These are phyloP conservation scores for Metschnikowia sp. DNA, from an alignment of 805 yeast species.

Conservation along the genomic window DNA sequence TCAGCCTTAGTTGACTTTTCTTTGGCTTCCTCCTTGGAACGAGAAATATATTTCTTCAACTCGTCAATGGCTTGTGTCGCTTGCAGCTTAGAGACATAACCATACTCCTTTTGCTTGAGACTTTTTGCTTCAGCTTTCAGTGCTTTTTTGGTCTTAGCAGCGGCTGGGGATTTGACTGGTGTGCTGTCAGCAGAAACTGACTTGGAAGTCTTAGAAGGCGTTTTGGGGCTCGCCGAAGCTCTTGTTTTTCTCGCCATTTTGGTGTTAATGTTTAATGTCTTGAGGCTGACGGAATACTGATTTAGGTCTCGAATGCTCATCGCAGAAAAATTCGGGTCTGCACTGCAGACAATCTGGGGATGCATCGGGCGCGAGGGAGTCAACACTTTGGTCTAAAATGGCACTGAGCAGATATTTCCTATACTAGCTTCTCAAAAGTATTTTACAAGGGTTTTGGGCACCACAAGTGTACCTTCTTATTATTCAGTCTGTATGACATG, in stretches of 20 bases:
- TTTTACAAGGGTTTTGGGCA: no score
- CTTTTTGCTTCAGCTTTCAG: conserved; percentile 8
- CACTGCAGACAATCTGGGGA: conserved; percentile 8
- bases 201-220: conserved; percentile 7
- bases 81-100: conserved; percentile 15
- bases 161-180: conserved; percentile 14
- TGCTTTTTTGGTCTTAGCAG: conserved; percentile 17
- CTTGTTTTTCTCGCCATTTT: conserved; percentile 19
- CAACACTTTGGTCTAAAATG: background rate
- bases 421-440: no score
- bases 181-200: conserved; percentile 6
- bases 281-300: no score
- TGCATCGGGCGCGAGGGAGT: background rate
- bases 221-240: conserved; percentile 20
- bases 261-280: background rate
- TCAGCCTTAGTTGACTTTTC: conserved; percentile 31
- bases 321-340: conserved; percentile 14
- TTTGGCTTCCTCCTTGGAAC: conserved; percentile 25
- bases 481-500: no score
- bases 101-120: conserved; percentile 10
- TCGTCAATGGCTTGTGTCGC: conserved; percentile 56
- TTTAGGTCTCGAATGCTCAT: conserved; percentile 9
- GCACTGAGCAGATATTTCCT: background rate
- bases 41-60: conserved; percentile 55
- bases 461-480: no score